These are phyloP conservation scores for Tremellales sp. DNA, from an alignment of 1,284 basidiomycete species.

Conservation along the genomic window DNA sequence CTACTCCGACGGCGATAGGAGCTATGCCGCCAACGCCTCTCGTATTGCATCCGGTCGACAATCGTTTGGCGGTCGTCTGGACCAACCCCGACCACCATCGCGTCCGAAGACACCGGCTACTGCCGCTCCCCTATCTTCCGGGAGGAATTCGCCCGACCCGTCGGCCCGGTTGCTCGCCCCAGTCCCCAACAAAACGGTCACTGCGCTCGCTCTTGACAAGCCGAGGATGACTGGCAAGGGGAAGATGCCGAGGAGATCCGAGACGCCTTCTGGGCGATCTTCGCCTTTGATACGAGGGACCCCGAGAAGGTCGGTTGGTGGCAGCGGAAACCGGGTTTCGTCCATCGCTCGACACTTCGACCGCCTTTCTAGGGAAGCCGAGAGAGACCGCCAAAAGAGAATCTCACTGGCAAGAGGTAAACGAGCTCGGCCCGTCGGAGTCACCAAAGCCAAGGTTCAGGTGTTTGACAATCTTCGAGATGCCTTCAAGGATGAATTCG, in stretches of 20 bases:
- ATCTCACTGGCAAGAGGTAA: slow-evolving; percentile 63
- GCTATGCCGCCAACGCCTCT: slow-evolving; percentile 77
- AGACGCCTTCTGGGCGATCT: slow-evolving; percentile 13
- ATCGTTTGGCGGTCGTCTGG: slow-evolving; percentile 7
- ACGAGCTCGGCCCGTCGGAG: slow-evolving; percentile 87
- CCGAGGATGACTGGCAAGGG: slow-evolving; percentile 40
- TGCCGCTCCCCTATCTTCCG: slow-evolving; percentile 13
- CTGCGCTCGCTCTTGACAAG: slow-evolving; percentile 17
- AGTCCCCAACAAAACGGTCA: no score
- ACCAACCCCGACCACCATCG: slow-evolving; percentile 10
- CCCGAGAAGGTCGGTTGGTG: slow-evolving; percentile 25
- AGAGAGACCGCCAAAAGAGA: slow-evolving; percentile 52
- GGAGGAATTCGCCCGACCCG: slow-evolving; percentile 13
- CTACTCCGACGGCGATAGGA: slow-evolving; percentile 77
- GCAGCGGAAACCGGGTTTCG: slow-evolving; percentile 47
- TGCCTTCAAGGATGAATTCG: slow-evolving; percentile 80
- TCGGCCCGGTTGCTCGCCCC: neutral
- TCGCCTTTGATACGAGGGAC: slow-evolving; percentile 14
- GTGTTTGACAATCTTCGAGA: slow-evolving; percentile 88
- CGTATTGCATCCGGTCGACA: slow-evolving; percentile 26
- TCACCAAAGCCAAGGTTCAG: slow-evolving; percentile 82
- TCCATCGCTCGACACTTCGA: slow-evolving; percentile 56
- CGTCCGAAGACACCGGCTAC: slow-evolving; percentile 14
- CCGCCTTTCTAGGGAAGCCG: slow-evolving; percentile 53
- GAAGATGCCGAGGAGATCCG: slow-evolving; percentile 27